phyloP scores from a whole-genome alignment of 2,329 filamentous ascomycete genomes.

The Colletotrichum filicis region DNA sequence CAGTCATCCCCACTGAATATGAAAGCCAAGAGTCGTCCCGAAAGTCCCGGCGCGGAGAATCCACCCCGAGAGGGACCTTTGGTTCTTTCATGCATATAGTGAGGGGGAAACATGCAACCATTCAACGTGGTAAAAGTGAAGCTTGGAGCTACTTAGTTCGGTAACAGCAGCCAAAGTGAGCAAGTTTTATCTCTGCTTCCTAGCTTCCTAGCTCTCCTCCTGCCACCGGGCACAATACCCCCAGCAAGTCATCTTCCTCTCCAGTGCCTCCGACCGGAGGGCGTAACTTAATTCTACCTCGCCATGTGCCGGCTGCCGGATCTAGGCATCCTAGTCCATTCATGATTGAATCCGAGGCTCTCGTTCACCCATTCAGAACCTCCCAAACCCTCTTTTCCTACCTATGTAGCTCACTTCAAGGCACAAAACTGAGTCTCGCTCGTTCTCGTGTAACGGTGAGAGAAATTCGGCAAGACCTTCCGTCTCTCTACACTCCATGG shows the following conservation, averaged over 20 bases:
- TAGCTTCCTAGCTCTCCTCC: background rate
- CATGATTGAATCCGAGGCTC: background rate
- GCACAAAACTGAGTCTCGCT: background rate
- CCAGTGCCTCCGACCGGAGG: background rate
- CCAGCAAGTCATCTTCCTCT: background rate
- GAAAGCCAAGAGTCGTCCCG: background rate
- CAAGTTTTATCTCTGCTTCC: constrained; percentile 1
- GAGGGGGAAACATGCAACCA: background rate
- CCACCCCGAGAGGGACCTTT: background rate
- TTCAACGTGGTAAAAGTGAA: background rate
- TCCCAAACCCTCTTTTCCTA: background rate
- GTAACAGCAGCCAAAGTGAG: background rate
- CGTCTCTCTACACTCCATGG: too few relatives aligned
- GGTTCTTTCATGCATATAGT: background rate
- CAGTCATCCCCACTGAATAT: background rate
- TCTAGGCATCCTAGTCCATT: background rate
- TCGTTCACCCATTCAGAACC: background rate
- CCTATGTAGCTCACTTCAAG: background rate
- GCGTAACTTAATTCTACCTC: background rate
- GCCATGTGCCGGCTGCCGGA: background rate
- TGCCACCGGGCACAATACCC: background rate
- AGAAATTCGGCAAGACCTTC: background rate
- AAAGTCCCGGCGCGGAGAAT: background rate
- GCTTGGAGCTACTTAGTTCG: background rate
- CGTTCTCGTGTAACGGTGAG: background rate